Conservation (phyloP, 2,329 filamentous ascomycete genomes). For the Calonectria crousiana region DNA sequence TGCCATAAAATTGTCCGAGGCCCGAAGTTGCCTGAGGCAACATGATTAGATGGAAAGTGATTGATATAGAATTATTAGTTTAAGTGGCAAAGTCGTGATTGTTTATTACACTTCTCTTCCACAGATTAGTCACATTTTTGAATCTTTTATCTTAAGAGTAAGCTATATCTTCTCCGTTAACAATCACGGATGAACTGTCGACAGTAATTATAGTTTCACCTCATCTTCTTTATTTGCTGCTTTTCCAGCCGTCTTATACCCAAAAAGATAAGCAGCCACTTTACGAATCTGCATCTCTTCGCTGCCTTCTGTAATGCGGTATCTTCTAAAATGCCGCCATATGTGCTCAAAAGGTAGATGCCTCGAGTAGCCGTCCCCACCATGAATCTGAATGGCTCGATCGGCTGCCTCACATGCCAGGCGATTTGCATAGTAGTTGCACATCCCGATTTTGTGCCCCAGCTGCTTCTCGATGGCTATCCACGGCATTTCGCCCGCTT, state of each 20-base stretch:
- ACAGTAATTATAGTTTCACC: too few species aligned
- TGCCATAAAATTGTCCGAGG: too few species aligned
- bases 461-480: constrained; percentile 34
- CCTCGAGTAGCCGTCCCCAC: constrained; percentile 32
- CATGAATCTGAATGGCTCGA: constrained; percentile 32
- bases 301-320: constrained; percentile 32
- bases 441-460: constrained; percentile 35
- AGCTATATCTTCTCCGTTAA: too few species aligned
- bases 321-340: constrained; percentile 33
- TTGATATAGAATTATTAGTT: too few species aligned
- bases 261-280: constrained; percentile 31
- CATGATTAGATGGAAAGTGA: too few species aligned
- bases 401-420: constrained; percentile 31
- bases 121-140: too few species aligned
- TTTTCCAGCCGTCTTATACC: constrained; percentile 22
- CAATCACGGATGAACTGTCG: too few species aligned
- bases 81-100: too few species aligned
- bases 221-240: too few species aligned
- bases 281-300: constrained; percentile 35
- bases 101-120: too few species aligned
- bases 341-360: constrained; percentile 36
- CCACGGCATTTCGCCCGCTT: constrained; percentile 18
- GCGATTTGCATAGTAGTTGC: constrained; percentile 34
- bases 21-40: too few species aligned
- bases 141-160: too few species aligned